Evolutionary conservation across 2,329 filamentous ascomycete genomes (phyloP).

Genomic region (Coniochaeta ligniaria): DNA sequence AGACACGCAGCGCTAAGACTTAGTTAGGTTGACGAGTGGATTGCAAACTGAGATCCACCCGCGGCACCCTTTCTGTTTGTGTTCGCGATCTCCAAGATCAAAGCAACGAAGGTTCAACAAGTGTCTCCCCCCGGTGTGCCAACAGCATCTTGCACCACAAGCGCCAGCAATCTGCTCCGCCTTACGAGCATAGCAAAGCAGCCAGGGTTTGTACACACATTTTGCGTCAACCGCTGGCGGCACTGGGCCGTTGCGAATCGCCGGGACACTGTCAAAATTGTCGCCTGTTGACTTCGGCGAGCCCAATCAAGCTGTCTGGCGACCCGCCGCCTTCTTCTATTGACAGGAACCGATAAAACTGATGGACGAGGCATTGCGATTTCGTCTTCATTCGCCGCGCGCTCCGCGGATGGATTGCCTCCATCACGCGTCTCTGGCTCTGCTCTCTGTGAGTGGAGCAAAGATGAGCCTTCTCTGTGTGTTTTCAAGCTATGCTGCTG

Average conservation of each 20-base stretch:
- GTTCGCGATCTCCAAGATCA: not conserved
- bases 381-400: not conserved
- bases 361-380: not conserved
- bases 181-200: not conserved
- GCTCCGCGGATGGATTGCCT: not conserved
- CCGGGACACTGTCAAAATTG: not conserved
- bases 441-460: not conserved
- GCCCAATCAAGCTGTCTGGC: not conserved
- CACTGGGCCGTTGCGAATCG: not conserved
- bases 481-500: not conserved
- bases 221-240: not conserved
- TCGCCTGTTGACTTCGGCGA: not conserved
- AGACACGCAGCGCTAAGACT: not conserved
- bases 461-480: not conserved
- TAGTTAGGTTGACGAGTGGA: not conserved
- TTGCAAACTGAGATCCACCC: not conserved
- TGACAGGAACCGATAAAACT: not conserved
- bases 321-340: not conserved
- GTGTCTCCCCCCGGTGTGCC: no score
- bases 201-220: not conserved
- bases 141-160: no score
- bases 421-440: not conserved
- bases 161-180: not conserved
- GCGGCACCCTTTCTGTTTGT: not conserved
- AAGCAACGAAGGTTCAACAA: not conserved